These are phyloP conservation scores for Hypoxylon fragiforme DNA, from an alignment of 495 filamentous ascomycete genomes.

Conservation along the genomic window DNA sequence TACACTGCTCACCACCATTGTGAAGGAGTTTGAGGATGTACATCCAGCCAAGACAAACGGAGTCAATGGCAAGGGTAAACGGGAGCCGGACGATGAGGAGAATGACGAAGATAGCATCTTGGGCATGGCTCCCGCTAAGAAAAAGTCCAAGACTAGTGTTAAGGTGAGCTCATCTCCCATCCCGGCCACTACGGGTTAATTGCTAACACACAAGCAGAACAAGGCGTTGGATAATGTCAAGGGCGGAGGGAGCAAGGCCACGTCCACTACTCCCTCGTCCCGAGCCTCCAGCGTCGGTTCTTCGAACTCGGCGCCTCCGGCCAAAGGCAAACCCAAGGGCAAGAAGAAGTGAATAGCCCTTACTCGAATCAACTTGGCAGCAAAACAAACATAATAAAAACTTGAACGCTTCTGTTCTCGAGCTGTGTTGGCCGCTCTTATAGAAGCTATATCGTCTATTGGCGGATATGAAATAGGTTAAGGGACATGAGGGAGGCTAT, in stretches of 20 bases:
- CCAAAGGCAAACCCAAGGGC: conserved; percentile 54
- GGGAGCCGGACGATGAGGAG: conserved; percentile 73
- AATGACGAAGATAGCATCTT: conserved; percentile 80
- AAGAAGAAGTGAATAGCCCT: conserved; percentile 54
- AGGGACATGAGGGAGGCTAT: not conserved
- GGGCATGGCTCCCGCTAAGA: conserved; percentile 79
- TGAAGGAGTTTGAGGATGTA: conserved; percentile 83
- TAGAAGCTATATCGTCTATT: not conserved
- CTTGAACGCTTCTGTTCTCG: no score
- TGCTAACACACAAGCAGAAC: conserved; percentile 52
- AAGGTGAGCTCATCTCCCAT: conserved; percentile 51
- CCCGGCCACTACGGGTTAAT: not conserved
- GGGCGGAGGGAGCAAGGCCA: conserved; percentile 56
- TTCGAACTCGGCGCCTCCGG: conserved; percentile 45
- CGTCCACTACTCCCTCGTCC: conserved; percentile 58
- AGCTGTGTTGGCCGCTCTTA: no score
- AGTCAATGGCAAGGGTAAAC: conserved; percentile 70
- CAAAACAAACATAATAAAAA: no score
- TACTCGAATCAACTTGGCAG: no score
- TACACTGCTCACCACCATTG: conserved; percentile 89
- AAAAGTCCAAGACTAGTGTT: conserved; percentile 81
- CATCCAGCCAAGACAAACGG: conserved; percentile 61
- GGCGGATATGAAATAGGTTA: conserved; percentile 2
- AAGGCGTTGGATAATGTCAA: conserved; percentile 66
- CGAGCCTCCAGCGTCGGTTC: conserved; percentile 58